These are phyloP conservation scores for Jackrogersella multiformis DNA, from an alignment of 495 filamentous ascomycete species.

Conservation along the genomic window DNA sequence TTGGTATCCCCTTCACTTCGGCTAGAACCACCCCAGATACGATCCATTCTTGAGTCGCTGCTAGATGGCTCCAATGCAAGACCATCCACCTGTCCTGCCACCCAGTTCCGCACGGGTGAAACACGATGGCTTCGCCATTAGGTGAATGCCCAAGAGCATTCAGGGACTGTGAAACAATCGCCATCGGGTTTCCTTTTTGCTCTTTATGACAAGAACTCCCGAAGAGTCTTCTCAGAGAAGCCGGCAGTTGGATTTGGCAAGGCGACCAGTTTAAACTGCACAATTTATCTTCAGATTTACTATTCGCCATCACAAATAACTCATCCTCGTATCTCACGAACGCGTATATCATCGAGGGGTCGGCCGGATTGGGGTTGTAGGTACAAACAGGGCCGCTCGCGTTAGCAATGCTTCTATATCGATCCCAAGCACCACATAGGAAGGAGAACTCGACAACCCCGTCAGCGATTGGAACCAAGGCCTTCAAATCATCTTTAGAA, in stretches of 20 bases:
- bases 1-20: constrained; percentile 13
- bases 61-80: constrained; percentile 24
- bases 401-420: not conserved
- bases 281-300: not conserved
- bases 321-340: not conserved
- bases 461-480: constrained; percentile 10
- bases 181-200: constrained; percentile 17
- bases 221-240: not conserved
- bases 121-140: constrained; percentile 31
- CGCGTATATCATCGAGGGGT: not conserved
- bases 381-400: constrained; percentile 8
- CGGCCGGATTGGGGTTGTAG: not conserved
- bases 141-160: not conserved
- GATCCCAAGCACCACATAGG: not conserved
- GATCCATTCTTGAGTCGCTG: constrained; percentile 17
- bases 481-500: constrained; percentile 3
- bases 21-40: constrained; percentile 19
- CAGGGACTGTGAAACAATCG: constrained; percentile 14
- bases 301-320: not conserved
- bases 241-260: not conserved
- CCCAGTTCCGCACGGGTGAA: constrained; percentile 27
- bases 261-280: not conserved
- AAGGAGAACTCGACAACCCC: constrained; percentile 10
- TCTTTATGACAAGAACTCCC: not conserved
- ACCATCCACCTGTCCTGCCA: constrained; percentile 35